Evolutionary conservation across 2,329 filamentous ascomycete genomes (phyloP), one percentile per base, ranked within the genome.

Genomic region (Ambrosiella beaveri): DNA sequence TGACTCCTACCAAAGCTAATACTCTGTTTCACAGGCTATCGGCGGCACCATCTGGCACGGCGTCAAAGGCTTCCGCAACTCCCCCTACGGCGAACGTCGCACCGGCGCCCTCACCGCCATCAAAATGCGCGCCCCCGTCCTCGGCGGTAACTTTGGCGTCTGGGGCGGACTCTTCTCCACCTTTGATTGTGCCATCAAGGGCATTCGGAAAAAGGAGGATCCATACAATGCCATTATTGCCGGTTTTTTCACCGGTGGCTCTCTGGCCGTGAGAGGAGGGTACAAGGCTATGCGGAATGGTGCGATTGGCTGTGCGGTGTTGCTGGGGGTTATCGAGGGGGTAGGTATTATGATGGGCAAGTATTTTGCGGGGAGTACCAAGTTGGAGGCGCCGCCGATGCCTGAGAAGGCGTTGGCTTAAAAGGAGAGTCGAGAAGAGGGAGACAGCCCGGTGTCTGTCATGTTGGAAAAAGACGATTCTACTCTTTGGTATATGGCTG

Each of bases 221-320:
- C 89, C 93, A 12, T 97, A 89, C 75, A 97, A 97, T 74, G 89
- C 90, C 66, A 97, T 98, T 70, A 94, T 91, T 65, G 93, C 91
- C 47, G 93, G 93, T 57, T 96, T 96, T 78, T 91, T 96, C 72
- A 97, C 93, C 3, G 90, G 89, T 66, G 93, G 93, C 64, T 82
- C 91, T 37, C 78, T 98, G 39, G 93, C 93, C 56, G 84, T 97
- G 62, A 82, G 93, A 73, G 93, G 93, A 66, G 93, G 93, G 60
- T 85, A 85, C 71, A 90, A 88, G 75, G 88, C 91, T 19, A 89
- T 93, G 63, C 80, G 93, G 66, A 97, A 97, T 72, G 90, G 88
- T 61, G 93, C 93, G 62, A 97, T 98, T 66, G 93, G 91, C 64
- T 97, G 93, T 70, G 93, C 88, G 35, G 86, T 95, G 63, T 79